These are phyloP conservation scores for Endoconidiophora laricicola DNA, from an alignment of 2,329 filamentous ascomycete genomes.

Conservation along the genomic window DNA sequence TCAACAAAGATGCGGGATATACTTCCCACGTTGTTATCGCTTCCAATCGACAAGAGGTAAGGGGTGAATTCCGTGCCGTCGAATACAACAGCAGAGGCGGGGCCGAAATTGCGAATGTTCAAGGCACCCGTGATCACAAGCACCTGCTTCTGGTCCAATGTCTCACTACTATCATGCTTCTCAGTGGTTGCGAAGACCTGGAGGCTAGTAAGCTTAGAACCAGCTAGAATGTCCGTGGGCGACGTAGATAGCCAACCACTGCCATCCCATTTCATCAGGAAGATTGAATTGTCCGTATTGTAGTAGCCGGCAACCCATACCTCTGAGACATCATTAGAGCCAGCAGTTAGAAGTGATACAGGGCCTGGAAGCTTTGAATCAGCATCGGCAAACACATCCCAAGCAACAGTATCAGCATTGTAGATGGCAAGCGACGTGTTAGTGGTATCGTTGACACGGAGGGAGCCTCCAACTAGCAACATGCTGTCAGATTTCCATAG, in stretches of 20 bases:
- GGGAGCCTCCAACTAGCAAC: slow-evolving; percentile 61
- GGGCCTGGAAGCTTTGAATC: slow-evolving; percentile 54
- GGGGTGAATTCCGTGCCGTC: slow-evolving; percentile 66
- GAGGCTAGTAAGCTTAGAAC: slow-evolving; percentile 58
- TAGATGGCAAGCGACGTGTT: slow-evolving; percentile 54
- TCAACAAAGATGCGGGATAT: slow-evolving; percentile 73
- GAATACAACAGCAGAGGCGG: slow-evolving; percentile 72
- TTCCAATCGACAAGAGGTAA: slow-evolving; percentile 60
- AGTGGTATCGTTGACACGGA: slow-evolving; percentile 48
- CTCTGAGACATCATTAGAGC: slow-evolving; percentile 51
- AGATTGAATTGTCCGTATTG: slow-evolving; percentile 46
- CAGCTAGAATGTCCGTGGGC: slow-evolving; percentile 44
- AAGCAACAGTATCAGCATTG: slow-evolving; percentile 48
- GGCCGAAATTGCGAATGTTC: slow-evolving; percentile 57
- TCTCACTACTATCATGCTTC: slow-evolving; percentile 44
- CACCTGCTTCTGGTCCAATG: slow-evolving; percentile 50
- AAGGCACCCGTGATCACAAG: slow-evolving; percentile 78
- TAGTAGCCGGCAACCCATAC: slow-evolving; percentile 70
- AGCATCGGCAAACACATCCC: slow-evolving; percentile 46
- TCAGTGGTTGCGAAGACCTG: slow-evolving; percentile 62
- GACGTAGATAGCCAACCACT: slow-evolving; percentile 42
- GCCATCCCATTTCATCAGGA: slow-evolving; percentile 70
- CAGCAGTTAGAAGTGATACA: slow-evolving; percentile 58
- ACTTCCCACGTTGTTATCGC: slow-evolving; percentile 49
- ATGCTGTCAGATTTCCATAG: slow-evolving; percentile 58